Conservation (phyloP, 176 grass and related monocot genomes). For the Leersia perrieri region DNA sequence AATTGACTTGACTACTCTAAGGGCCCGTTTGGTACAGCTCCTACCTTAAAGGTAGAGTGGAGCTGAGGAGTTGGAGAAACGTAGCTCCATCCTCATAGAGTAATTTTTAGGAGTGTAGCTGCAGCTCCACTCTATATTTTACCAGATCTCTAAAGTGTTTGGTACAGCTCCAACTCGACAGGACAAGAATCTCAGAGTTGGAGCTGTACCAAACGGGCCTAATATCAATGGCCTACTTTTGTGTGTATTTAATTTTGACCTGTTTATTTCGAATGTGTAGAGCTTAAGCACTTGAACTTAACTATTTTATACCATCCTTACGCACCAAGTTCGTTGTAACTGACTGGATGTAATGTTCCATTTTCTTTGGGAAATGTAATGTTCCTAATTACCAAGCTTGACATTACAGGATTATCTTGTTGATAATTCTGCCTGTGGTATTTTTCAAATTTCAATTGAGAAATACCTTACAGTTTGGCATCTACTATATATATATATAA, state of each 20-base stretch:
- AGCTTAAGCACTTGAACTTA: slow-evolving; percentile 7
- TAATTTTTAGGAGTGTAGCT: too few species aligned
- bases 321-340: background rate
- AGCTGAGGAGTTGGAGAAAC: too few species aligned
- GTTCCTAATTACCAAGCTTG: background rate
- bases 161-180: too few species aligned
- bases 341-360: background rate
- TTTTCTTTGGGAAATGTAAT: background rate
- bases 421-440: slow-evolving; percentile 12
- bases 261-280: slow-evolving; percentile 27
- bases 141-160: too few species aligned
- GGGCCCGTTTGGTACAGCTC: too few species aligned
- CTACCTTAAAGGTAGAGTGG: too few species aligned
- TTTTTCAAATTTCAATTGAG: slow-evolving; percentile 12
- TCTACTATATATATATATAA: background rate
- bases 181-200: too few species aligned
- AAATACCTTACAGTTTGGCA: slow-evolving; percentile 8
- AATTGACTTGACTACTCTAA: too few species aligned
- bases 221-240: background rate
- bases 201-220: too few species aligned
- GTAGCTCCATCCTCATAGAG: too few species aligned
- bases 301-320: background rate
- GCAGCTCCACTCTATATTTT: too few species aligned
- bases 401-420: slow-evolving; percentile 4
- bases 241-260: slow-evolving; percentile 5